Base-by-base conservation (phyloP, 495 filamentous ascomycete genomes). In the Annulohypoxylon maeteangense region DNA sequence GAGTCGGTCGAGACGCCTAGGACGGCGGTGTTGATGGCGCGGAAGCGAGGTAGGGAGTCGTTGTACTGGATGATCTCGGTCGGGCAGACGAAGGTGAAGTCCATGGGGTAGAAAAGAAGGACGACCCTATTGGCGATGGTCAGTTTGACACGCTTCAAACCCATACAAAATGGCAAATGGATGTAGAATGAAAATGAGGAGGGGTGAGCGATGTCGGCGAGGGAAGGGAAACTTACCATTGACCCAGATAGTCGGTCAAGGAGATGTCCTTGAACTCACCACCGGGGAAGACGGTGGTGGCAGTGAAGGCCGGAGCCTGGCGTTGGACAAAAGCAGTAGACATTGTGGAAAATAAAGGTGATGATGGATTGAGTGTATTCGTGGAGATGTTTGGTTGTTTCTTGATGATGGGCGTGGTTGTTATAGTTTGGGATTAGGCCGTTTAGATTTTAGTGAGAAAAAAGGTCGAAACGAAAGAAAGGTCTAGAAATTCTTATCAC, bases 61-160 rank as follows among this genome's bases (percentile, higher is more conserved):
- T 79, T 82, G 67, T 81, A 83, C 71, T 83, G 81, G 69, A 80
- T 81, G 72, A 83, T 82, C 65, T 82, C 81, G 56, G 83, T 85
- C 45, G 84, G 83, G 79, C 87, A 88, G 67, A 86, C 82, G 76
- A 89, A 85, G 40, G 80, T 78, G 67, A 72, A 78, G 67, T 75
- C 74, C 27, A 75, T 57, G 32, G 74, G 76, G 67, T 78, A 74
- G 67, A 75, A 73, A 10, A 78, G 76, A 45, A 74, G 74, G 51
- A 79, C 71, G 32, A 79, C 75, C 70, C 75, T 76, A 11, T 53
- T 22, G 31, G 29, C 11, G 48, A 58, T 22, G 38, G 25, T 63
- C 32, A 69, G 62, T 16, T 58, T 16, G 20, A 16, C 16, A 56
- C 12, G 7, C 18, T 22, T 44, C 32, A 12, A 16, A 25, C 23